These are phyloP conservation scores for Malania oleifera DNA, from an alignment of 164 flowering plant genomes.

Conservation along the genomic window DNA sequence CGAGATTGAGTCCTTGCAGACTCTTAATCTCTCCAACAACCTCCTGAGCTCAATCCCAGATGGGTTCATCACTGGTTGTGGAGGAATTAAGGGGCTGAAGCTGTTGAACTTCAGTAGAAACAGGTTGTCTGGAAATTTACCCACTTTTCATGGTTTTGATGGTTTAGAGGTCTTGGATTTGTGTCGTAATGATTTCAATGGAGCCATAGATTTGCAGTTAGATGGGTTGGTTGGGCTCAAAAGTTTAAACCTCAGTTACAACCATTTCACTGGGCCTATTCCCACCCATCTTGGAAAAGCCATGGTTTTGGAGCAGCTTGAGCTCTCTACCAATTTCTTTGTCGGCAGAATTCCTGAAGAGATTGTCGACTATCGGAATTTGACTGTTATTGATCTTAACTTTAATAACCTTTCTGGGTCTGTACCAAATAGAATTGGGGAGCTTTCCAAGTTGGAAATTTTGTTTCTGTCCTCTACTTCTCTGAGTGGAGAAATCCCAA, in stretches of 20 bases:
- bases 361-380: slow-evolving; percentile 27
- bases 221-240: slow-evolving; percentile 37
- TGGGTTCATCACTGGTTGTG: slow-evolving; percentile 44
- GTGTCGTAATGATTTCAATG: slow-evolving; percentile 39
- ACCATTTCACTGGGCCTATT: slow-evolving; percentile 29
- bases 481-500: slow-evolving; percentile 49
- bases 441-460: slow-evolving; percentile 38
- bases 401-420: slow-evolving; percentile 36
- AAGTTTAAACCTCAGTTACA: slow-evolving; percentile 37
- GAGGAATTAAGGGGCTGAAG: slow-evolving; percentile 32
- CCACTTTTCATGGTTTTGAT: slow-evolving; percentile 41
- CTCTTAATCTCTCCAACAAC: slow-evolving; percentile 54
- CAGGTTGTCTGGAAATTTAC: slow-evolving; percentile 32
- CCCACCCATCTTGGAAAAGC: slow-evolving; percentile 38
- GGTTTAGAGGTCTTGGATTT: slow-evolving; percentile 51
- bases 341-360: slow-evolving; percentile 31
- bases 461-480: slow-evolving; percentile 46
- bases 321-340: slow-evolving; percentile 29
- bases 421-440: slow-evolving; percentile 34
- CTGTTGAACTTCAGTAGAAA: slow-evolving; percentile 50
- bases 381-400: slow-evolving; percentile 53
- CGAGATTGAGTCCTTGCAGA: slow-evolving; percentile 38
- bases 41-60: slow-evolving; percentile 31
- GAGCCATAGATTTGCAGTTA: slow-evolving; percentile 38
- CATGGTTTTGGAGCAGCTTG: slow-evolving; percentile 34